Percentiles rank a stretch among this genome's conserved stretches.
Conservation (phyloP, 2,329 filamentous ascomycete species). For the Paramyrothecium sp. region DNA sequence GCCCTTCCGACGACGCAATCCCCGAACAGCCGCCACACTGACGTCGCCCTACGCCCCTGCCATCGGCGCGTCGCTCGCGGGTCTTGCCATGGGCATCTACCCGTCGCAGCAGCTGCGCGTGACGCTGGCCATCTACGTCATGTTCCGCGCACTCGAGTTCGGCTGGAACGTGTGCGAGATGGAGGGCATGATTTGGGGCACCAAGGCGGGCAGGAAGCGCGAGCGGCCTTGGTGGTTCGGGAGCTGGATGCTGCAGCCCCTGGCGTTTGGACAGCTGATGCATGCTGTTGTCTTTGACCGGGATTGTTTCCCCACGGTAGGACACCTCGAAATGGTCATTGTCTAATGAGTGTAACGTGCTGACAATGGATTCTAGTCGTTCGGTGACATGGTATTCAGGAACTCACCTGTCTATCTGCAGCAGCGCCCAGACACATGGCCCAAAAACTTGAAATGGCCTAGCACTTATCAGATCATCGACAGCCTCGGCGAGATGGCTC, state of each 20-base stretch:
- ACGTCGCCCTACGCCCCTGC: constrained; percentile 85
- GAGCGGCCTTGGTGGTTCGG: constrained; percentile 80
- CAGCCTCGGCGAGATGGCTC: constrained; percentile 77
- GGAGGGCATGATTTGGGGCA: constrained; percentile 65
- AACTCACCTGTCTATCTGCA: constrained; percentile 81
- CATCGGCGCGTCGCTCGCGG: constrained; percentile 85
- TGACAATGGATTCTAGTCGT: constrained; percentile 21
- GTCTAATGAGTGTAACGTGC: not conserved
- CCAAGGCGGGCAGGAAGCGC: constrained; percentile 50
- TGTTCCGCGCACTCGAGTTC: constrained; percentile 82
- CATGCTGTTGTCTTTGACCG: constrained; percentile 76
- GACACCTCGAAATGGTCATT: constrained; percentile 16
- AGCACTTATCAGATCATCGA: constrained; percentile 73
- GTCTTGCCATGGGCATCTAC: constrained; percentile 76
- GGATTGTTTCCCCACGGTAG: constrained; percentile 66
- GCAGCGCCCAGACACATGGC: constrained; percentile 65
- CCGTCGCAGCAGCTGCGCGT: constrained; percentile 66
- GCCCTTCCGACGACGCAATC: constrained; percentile 81
- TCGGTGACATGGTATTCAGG: constrained; percentile 58
- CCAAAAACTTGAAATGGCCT: constrained; percentile 70
- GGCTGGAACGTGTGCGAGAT: constrained; percentile 81
- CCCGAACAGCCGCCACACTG: constrained; percentile 68
- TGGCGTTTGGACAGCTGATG: constrained; percentile 73
- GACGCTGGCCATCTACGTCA: constrained; percentile 76
- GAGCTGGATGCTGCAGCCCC: constrained; percentile 77